phyloP scores from a whole-genome alignment of 371 early-diverging fungal genomes.

The Haplosporangium sp. region DNA sequence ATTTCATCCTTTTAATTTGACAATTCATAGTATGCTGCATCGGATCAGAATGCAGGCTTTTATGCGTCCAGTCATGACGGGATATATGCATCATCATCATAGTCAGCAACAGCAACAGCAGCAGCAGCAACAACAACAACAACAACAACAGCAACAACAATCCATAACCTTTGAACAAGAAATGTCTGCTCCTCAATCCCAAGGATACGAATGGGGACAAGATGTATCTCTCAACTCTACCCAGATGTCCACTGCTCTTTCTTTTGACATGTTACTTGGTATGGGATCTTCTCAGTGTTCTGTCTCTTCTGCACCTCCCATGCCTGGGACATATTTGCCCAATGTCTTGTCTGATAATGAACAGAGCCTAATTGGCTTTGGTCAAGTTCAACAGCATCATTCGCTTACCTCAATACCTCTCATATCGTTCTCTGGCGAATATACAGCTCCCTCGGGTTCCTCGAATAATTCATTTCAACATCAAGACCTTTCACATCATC shows the following conservation, averaged over 20 bases:
- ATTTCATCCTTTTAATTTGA: background rate
- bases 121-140: constrained; percentile 15
- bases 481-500: background rate
- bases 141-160: constrained; percentile 23
- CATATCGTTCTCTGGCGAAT: constrained; percentile 16
- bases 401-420: constrained; percentile 36
- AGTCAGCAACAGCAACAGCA: constrained; percentile 11
- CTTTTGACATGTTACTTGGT: constrained; percentile 37
- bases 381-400: constrained; percentile 19
- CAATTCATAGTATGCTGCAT: constrained; percentile 40
- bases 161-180: constrained; percentile 22
- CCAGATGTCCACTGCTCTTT: constrained; percentile 24
- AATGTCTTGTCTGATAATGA: background rate
- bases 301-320: background rate
- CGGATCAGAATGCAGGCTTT: constrained; percentile 40
- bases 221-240: constrained; percentile 12
- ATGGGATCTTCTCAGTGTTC: constrained; percentile 23
- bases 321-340: background rate
- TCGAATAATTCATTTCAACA: constrained; percentile 4
- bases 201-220: constrained; percentile 42
- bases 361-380: constrained; percentile 20
- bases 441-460: constrained; percentile 3
- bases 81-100: constrained; percentile 19
- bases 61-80: constrained; percentile 23
- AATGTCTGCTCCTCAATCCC: constrained; percentile 9